These are phyloP conservation scores for Sporodiniella umbellata DNA, from an alignment of 371 early-diverging fungal genomes.

Conservation along the genomic window DNA sequence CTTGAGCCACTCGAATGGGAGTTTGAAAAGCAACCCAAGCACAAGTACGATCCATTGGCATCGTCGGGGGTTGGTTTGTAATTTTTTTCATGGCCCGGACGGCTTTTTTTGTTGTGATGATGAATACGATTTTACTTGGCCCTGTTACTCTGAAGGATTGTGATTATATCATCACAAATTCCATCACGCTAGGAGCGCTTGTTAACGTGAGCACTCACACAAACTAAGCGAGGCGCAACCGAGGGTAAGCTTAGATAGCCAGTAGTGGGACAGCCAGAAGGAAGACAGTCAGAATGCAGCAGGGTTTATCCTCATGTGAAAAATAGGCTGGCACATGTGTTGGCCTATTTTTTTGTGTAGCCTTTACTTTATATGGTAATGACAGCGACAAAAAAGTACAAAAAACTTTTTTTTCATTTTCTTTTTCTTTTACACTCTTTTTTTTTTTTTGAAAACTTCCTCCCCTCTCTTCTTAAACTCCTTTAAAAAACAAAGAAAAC, in stretches of 20 bases:
- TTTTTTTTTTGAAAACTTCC: slow-evolving; percentile 7
- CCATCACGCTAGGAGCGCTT: too few species aligned
- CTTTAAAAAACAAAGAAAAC: too few species aligned
- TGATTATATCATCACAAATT: slow-evolving; percentile 1
- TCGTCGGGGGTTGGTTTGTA: slow-evolving; percentile 5
- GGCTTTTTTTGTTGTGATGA: slow-evolving; percentile 13
- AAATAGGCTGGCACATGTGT: slow-evolving; percentile 21
- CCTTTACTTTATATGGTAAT: slow-evolving; percentile 44
- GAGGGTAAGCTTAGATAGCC: too few species aligned
- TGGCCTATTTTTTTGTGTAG: slow-evolving; percentile 20
- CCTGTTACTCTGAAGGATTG: slow-evolving; percentile 15
- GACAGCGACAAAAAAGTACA: slow-evolving; percentile 51
- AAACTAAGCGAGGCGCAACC: too few species aligned
- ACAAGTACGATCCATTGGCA: slow-evolving; percentile 2
- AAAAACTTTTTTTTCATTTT: slow-evolving; percentile 8
- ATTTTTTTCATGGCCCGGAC: slow-evolving; percentile 35
- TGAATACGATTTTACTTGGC: slow-evolving; percentile 32
- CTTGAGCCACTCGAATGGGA: too few species aligned
- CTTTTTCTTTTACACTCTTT: slow-evolving; percentile 10
- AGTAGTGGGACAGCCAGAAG: too few species aligned
- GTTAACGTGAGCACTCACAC: too few species aligned
- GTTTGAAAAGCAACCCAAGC: slow-evolving; percentile 8
- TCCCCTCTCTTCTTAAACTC: slow-evolving; percentile 5
- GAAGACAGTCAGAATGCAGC: not conserved
- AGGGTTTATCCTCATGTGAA: slow-evolving; percentile 25